Evolutionary conservation across 352 stramenopile genomes (phyloP), one percentile per base, ranked within the genome.

Genomic region (Phytophthora aleatoria): DNA sequence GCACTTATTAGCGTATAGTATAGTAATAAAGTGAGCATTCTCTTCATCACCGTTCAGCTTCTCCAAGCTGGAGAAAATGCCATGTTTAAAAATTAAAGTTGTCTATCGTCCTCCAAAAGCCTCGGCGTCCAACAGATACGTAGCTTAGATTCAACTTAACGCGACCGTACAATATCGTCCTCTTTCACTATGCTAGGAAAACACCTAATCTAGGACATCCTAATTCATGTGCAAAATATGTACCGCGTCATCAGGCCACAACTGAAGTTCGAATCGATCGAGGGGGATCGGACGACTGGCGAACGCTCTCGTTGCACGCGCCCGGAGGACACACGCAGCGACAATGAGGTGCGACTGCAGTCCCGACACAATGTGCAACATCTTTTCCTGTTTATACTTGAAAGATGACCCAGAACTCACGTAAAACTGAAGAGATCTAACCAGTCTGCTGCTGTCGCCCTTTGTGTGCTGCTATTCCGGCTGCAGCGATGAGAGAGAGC

Each of bases 1-100:
- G 60, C 60, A 69, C 57, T 69, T 71, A 74, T 74, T 72, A 74
- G 56, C 64, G 57, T 73, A 78, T 52, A 73, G 66, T 76, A 75
- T 74, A 75, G 52, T 69, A 74, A 75, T 61, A 65, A 71, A 74
- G 59, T 70, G 69, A 57, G 64, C 69, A 67, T 73, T 76, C 64
- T 76, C 69, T 73, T 74, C 45, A 53, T 52, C 12, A 12, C 35
- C 8, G 35, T 41, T 41, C 20, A 20, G 20, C 20, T 20, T 20
- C 20, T 20, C 20, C 20, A 20, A 20, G 20, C 20, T 20, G 20
- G 20, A 20, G 20, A 20, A 20, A 20, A 20, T 20, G 20, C 20
- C 20, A 20, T 20, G 20, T 20, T 20, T 20, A 20, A 20, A 20
- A 20, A 20, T 20, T 20, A 20, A 20, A 20, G 20, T 20, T 20